Percentiles rank a stretch among this genome's conserved stretches.
These are phyloP conservation scores for Ogataea zsoltii DNA, from an alignment of 805 yeast genomes.

Conservation along the genomic window DNA sequence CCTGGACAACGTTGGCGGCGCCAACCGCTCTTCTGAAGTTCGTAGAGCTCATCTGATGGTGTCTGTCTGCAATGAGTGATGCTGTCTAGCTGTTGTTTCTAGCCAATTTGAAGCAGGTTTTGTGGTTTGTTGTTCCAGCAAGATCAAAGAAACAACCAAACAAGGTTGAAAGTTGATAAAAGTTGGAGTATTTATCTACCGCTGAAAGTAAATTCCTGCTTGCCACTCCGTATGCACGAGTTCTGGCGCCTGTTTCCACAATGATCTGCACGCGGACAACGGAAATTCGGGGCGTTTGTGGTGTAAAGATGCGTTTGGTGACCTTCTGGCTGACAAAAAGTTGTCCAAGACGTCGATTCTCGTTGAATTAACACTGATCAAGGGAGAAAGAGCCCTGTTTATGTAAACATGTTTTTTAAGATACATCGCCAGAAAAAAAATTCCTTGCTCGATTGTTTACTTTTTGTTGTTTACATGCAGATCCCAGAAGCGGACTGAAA, in stretches of 20 bases:
- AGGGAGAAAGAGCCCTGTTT: background rate
- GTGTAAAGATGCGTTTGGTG: background rate
- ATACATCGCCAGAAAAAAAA: constrained; percentile 6
- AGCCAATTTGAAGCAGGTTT: constrained; percentile 20
- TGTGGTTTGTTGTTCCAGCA: constrained; percentile 5
- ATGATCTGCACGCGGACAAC: background rate
- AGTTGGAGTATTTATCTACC: background rate
- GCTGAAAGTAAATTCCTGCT: background rate
- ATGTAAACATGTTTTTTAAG: constrained; percentile 1
- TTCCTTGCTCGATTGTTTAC: constrained; percentile 20
- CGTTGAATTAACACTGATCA: background rate
- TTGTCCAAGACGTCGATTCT: background rate
- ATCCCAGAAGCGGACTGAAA: too few species aligned
- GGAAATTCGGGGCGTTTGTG: background rate
- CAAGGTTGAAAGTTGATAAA: background rate
- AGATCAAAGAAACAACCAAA: background rate
- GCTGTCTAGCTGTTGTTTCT: constrained; percentile 12
- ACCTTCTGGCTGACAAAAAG: background rate
- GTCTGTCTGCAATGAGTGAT: constrained; percentile 3
- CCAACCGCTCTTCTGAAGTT: constrained; percentile 1
- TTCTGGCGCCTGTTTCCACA: constrained; percentile 4
- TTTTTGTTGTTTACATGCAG: constrained; percentile 2
- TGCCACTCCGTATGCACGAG: background rate
- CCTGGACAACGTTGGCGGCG: background rate
- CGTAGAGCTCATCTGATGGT: constrained; percentile 14